Evolutionary conservation across 2,329 filamentous ascomycete species (phyloP), one percentile per base, ranked within the genome.

Genomic region (Davidsoniella virescens): DNA sequence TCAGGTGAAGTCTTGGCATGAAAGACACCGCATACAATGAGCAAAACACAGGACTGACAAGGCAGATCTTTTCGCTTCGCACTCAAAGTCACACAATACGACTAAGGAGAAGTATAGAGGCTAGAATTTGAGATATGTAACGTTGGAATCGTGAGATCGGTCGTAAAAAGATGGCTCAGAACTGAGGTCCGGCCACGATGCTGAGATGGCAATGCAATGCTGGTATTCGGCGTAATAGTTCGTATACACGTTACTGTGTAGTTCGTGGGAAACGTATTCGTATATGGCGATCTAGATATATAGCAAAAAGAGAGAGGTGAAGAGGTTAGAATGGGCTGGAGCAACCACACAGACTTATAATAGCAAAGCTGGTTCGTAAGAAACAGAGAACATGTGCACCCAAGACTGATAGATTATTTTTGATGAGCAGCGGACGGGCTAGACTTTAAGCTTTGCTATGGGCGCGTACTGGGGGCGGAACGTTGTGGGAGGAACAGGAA

Each of bases 1-100:
- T 37, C 18, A 44, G 46, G 47, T 20, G 12, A 40, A 44, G 40
- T 50, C 47, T 50, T 50, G 47, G 47, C 47, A 37, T 48, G 36
- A 26, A 40, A 44, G 29, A 17, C 29, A 8, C 37, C 10, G 20
- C 48, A 36, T 25, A 38, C 4, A 50, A 41, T 33, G 17, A 36
- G 20, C 25, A 50, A 50, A 44, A 44, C 39, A 43, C 40, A 40
- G 18, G 23, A 20, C 39, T 18, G 48, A 25, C 26, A n/a, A 37
- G 25, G 12, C 41, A 43, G 7, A 18, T 33, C 4, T 33, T 9
- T 33, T 12, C 29, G 29, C 29, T 33, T 33, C 29, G 12, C 29
- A 33, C 5, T 33, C 29, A 33, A 33, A 9, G 29, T 12, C 29
- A 33, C 29, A 8, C 29, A 33, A 12, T 33, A 3, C 8, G 29